Percentiles rank a stretch among this genome's conserved stretches.
Conservation (phyloP, 2,329 filamentous ascomycete species). For the Botrytis fabae region DNA sequence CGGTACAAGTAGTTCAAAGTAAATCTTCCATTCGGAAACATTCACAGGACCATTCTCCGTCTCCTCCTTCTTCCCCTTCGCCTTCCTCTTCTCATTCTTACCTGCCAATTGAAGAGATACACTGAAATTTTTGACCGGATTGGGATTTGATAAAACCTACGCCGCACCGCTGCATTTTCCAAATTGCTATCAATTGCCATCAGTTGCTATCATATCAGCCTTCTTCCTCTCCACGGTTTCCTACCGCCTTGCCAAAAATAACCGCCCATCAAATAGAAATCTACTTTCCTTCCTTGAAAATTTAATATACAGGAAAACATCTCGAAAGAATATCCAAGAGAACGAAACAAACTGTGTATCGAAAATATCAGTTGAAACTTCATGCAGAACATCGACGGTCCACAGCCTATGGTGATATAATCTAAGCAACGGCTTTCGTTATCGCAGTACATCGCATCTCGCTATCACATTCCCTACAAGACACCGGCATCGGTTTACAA, state of each 20-base stretch:
- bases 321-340: not conserved
- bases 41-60: not conserved
- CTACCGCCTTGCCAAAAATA: not conserved
- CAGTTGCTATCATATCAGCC: slow-evolving; percentile 2
- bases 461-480: not conserved
- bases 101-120: not conserved
- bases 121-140: not conserved
- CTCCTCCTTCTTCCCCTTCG: too few relatives aligned
- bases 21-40: not conserved
- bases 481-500: not conserved
- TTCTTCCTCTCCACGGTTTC: not conserved
- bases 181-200: not conserved
- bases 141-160: not conserved
- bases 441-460: not conserved
- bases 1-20: not conserved
- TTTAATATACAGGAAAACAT: not conserved
- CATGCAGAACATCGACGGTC: not conserved
- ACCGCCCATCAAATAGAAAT: not conserved
- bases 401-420: not conserved
- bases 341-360: slow-evolving; percentile 9
- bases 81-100: not conserved
- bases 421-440: not conserved
- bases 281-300: not conserved
- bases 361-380: slow-evolving; percentile 7
- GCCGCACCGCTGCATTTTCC: not conserved